Evolutionary conservation across 1,284 basidiomycete genomes (phyloP).

Genomic region (Irpex sp.): DNA sequence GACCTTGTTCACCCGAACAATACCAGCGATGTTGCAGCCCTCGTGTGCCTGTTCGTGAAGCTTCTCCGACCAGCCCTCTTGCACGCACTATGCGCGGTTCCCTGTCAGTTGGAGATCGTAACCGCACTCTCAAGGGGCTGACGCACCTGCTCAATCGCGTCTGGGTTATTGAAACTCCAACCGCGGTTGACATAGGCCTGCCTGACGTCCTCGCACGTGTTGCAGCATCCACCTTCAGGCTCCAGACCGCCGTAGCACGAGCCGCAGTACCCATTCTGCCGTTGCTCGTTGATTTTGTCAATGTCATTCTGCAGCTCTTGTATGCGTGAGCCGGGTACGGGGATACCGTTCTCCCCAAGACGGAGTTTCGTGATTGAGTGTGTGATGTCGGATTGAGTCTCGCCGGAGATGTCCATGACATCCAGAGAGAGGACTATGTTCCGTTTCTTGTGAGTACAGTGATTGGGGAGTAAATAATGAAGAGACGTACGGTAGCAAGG

Average conservation of each 20-base stretch:
- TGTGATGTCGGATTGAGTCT: slow-evolving; percentile 85
- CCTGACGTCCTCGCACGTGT: slow-evolving; percentile 94
- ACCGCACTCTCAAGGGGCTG: too few relatives aligned
- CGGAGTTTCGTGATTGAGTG: slow-evolving; percentile 90
- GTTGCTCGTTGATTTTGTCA: slow-evolving; percentile 69
- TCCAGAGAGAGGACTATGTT: slow-evolving; percentile 85
- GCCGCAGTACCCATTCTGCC: slow-evolving; percentile 80
- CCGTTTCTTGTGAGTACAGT: not conserved
- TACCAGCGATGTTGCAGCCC: slow-evolving; percentile 92
- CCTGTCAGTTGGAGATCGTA: too few relatives aligned
- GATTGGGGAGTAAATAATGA: not conserved
- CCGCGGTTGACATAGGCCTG: slow-evolving; percentile 88
- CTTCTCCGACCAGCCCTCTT: slow-evolving; percentile 95
- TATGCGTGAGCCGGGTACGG: slow-evolving; percentile 54
- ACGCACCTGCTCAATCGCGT: slow-evolving; percentile 87
- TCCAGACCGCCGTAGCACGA: slow-evolving; percentile 93
- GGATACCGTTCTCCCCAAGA: slow-evolving; percentile 57
- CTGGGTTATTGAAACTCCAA: slow-evolving; percentile 93
- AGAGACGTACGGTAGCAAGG: slow-evolving; percentile 88
- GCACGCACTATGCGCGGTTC: slow-evolving; percentile 66
- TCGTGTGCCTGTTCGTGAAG: slow-evolving; percentile 90
- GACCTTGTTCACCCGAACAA: slow-evolving; percentile 95
- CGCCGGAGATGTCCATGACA: slow-evolving; percentile 97
- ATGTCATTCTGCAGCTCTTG: slow-evolving; percentile 81
- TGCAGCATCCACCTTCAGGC: slow-evolving; percentile 87